phyloP scores from a whole-genome alignment of 2,329 filamentous ascomycete genomes.

The Aspergillus pseudoglaucus region DNA sequence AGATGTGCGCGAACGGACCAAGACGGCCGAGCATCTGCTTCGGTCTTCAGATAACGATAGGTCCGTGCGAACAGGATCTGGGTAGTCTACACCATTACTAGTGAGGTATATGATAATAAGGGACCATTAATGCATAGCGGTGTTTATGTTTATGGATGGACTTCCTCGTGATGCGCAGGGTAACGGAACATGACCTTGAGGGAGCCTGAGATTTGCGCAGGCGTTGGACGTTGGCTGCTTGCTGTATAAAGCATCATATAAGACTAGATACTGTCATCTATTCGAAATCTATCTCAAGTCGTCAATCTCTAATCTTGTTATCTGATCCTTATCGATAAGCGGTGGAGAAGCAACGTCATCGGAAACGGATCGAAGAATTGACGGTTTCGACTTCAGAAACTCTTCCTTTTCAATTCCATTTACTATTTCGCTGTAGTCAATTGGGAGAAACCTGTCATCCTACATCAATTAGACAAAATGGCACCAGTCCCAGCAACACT shows the following conservation, averaged over 20 bases:
- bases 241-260: slow-evolving; percentile 1
- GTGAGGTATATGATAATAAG: slow-evolving; percentile 3
- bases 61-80: background rate
- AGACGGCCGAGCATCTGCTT: slow-evolving; percentile 69
- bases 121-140: slow-evolving; percentile 9
- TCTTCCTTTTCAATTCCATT: background rate
- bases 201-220: background rate
- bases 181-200: too few species aligned
- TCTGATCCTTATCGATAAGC: slow-evolving; percentile 2
- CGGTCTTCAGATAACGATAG: slow-evolving; percentile 21
- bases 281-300: background rate
- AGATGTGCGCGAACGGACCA: slow-evolving; percentile 78
- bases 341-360: slow-evolving; percentile 15
- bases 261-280: background rate
- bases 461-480: slow-evolving; percentile 14
- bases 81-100: background rate
- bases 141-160: slow-evolving; percentile 1
- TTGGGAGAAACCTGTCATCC: background rate
- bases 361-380: background rate
- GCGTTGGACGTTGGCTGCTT: background rate
- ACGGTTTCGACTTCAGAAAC: background rate
- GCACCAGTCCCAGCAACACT: slow-evolving; percentile 27
- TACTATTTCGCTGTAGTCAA: too few species aligned
- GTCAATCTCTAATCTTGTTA: too few species aligned
- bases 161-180: background rate